Evolutionary conservation across 163 green algal genomes (phyloP), one percentile per base, ranked within the genome.

Genomic region (Picocystis sp.): DNA sequence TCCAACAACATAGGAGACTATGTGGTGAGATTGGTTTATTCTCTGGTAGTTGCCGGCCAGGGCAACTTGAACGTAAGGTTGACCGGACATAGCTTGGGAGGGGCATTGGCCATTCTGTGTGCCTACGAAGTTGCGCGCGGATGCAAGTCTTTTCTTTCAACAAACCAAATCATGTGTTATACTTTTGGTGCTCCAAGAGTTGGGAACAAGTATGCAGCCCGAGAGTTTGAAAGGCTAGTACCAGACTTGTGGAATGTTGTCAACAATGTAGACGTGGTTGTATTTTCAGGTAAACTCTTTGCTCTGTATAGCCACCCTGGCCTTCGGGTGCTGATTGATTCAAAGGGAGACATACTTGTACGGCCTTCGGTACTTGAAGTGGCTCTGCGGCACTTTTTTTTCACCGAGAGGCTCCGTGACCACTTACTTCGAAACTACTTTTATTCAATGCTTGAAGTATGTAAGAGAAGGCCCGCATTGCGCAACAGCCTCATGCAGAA

Each of bases 171-270:
- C 6, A 19, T 42, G 6, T 66, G 56, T 25, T 81, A 74, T 56
- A 92, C 79, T 0, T 93, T 83, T 66, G 84, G 84, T 1, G 69
- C 70, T 1, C 84, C 84, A 3, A 75, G 84, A 9, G 77, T 92
- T 2, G 84, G 84, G 58, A 92, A 94, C 64, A 22, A 61, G 29
- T 43, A 48, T 29, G 63, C 60, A 55, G 61, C 48, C 12, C 1
- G 15, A 11, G 48, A 54, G 13, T 51, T 56, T 35, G 50, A 66
- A 21, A 15, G 2, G 13, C 6, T 24, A 0, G 61, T 68, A 1
- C 56, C 55, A 0, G 56, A 59, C 34, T 60, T 56, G 15, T 68
- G 61, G 61, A 45, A 57, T 51, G 50, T 68, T 43, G 63, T 68
- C 50, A 68, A 68, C 53, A 51, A 64, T 51, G 29, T n/a, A 3